Conservation (phyloP, 148 eudicot genomes). For the Chenopodium berlandieri region DNA sequence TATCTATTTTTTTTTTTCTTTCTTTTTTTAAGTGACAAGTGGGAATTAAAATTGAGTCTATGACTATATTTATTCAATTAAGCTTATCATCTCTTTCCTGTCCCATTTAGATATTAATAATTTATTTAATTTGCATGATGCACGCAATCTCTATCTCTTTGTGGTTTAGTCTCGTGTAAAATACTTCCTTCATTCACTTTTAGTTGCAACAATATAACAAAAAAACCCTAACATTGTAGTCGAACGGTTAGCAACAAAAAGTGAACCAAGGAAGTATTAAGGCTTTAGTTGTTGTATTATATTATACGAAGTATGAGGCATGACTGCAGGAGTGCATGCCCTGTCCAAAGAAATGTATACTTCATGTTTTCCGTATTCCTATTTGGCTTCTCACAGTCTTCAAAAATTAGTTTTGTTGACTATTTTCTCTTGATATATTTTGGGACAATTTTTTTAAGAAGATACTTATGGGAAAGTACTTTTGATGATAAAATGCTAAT, state of each 20-base stretch:
- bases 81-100: conserved; percentile 18
- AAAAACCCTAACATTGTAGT: too few relatives aligned
- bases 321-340: too few relatives aligned
- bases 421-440: background rate
- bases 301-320: too few relatives aligned
- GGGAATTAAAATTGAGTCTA: background rate
- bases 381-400: background rate
- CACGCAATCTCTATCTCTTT: background rate
- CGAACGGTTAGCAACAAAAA: too few relatives aligned
- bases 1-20: background rate
- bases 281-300: too few relatives aligned
- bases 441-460: too few relatives aligned
- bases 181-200: too few relatives aligned
- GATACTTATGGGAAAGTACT: too few relatives aligned
- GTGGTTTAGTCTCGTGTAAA: background rate
- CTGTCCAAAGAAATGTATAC: background rate
- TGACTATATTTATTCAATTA: conserved; percentile 11
- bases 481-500: too few relatives aligned
- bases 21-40: background rate
- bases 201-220: too few relatives aligned
- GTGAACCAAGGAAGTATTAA: too few relatives aligned
- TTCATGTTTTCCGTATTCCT: background rate
- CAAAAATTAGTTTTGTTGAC: background rate
- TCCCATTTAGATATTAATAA: conserved; percentile 11
- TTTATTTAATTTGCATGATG: conserved; percentile 17